Evolutionary conservation across 805 yeast genomes (phyloP), one percentile per base, ranked within the genome.

Genomic region (Kuraishia cidri): DNA sequence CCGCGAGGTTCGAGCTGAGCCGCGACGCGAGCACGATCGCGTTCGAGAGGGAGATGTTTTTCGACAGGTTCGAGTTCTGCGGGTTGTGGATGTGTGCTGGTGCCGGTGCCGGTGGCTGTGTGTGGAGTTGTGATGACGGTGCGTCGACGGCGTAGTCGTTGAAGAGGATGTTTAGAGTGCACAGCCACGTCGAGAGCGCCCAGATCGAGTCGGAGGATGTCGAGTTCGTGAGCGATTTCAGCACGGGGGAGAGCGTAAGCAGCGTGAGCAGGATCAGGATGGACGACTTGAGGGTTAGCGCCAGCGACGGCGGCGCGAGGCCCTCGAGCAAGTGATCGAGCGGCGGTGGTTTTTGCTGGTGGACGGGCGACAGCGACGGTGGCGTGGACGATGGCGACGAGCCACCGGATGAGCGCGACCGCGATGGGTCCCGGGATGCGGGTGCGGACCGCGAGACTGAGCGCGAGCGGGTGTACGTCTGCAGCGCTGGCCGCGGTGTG

Each of bases 191-290:
- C 6, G 94, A 74, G 4, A 92, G 56, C 0, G 95, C 87, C 97
- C 97, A 90, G 38, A 92, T 86, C 11, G 96, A 85, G 58, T 92
- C 97, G 1, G 92, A 80, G 0, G 96, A 75, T 0, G 96, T 86
- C 0, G 95, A 81, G 45, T 77, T 75, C 0, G 96, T 86, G 27
- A 92, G 64, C 0, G 96, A 86, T 44, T 84, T 81, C 31, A 92
- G 66, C 1, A 92, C 90, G 0, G 98, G 98, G 0, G 97, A 82
- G 27, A 90, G 62, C 1, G 92, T 77, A 26, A 86, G 60, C 26
- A 88, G 60, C 3, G 83, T 71, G 37, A 88, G 70, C 2, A 79
- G 66, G 9, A 88, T 78, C 18, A 92, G 58, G 3, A 74, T 37
- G 2, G 85, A 71, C 1, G 94, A 80, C 51, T 83, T 84, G 23